These are phyloP conservation scores for Tolypocladium amazonense DNA, from an alignment of 2,329 filamentous ascomycete genomes.

Conservation along the genomic window DNA sequence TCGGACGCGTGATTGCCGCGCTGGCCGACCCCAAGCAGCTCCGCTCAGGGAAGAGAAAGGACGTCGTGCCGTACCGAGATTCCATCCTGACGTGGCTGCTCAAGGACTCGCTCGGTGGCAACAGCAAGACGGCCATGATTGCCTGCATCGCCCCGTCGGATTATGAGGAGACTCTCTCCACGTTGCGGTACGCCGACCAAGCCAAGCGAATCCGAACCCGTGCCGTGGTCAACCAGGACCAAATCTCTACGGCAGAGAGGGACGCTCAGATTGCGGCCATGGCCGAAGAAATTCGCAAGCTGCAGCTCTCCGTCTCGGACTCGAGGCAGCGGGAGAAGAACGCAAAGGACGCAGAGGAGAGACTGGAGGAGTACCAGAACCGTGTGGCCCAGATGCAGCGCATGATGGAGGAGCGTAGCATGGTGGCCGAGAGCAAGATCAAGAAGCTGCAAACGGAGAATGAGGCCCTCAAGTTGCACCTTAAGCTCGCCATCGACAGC, in stretches of 20 bases:
- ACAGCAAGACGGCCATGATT: constrained; percentile 98
- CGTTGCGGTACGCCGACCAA: constrained; percentile 92
- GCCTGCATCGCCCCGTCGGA: constrained; percentile 92
- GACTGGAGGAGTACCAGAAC: constrained; percentile 87
- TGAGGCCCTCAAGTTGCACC: constrained; percentile 75
- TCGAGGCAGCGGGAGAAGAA: constrained; percentile 62
- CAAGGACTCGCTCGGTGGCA: constrained; percentile 91
- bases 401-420: constrained; percentile 87
- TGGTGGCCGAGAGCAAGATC: constrained; percentile 91
- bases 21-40: constrained; percentile 60
- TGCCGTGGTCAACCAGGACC: constrained; percentile 91
- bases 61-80: constrained; percentile 83
- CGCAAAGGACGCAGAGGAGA: constrained; percentile 66
- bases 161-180: constrained; percentile 95
- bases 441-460: constrained; percentile 82
- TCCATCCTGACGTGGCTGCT: constrained; percentile 76
- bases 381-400: constrained; percentile 85
- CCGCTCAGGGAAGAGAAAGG: constrained; percentile 44
- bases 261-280: constrained; percentile 91
- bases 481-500: constrained; percentile 76
- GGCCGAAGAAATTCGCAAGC: constrained; percentile 81
- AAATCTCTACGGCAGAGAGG: constrained; percentile 81
- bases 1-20: constrained; percentile 91
- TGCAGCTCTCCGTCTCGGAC: constrained; percentile 68
- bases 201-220: constrained; percentile 94